These are phyloP conservation scores for Pseudogymnoascus pannorum DNA, from an alignment of 2,329 filamentous ascomycete species.

Conservation along the genomic window DNA sequence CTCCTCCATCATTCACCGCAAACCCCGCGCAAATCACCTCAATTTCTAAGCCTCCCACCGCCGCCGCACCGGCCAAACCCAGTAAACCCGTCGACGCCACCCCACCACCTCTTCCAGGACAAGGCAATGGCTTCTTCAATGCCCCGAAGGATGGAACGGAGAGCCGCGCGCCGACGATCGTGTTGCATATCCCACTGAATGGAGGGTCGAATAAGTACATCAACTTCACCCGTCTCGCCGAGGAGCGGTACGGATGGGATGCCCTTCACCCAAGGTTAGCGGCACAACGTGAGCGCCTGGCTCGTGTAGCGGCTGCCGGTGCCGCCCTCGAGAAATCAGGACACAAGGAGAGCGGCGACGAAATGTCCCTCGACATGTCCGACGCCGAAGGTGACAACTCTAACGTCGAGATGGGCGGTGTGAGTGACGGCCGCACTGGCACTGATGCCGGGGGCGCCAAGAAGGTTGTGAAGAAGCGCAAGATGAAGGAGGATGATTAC, in stretches of 20 bases:
- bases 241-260: constrained; percentile 90
- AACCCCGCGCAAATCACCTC: constrained; percentile 28
- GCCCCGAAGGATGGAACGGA: constrained; percentile 47
- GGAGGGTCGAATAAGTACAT: constrained; percentile 84
- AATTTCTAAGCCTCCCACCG: constrained; percentile 35
- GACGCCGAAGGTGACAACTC: constrained; percentile 67
- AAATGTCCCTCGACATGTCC: constrained; percentile 68
- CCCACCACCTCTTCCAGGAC: constrained; percentile 52
- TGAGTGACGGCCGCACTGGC: constrained; percentile 50
- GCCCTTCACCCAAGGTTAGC: constrained; percentile 87
- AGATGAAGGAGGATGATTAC: constrained; percentile 75
- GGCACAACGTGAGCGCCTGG: constrained; percentile 78
- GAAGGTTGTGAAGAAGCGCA: constrained; percentile 64
- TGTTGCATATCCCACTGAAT: constrained; percentile 73
- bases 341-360: constrained; percentile 63
- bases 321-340: constrained; percentile 73
- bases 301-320: constrained; percentile 81
- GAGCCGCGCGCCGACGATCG: constrained; percentile 63
- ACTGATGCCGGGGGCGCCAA: constrained; percentile 50
- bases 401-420: constrained; percentile 81
- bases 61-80: constrained; percentile 48
- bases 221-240: constrained; percentile 90
- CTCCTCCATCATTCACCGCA: constrained; percentile 11
- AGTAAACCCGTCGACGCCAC: constrained; percentile 43
- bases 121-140: constrained; percentile 47